These are phyloP conservation scores for Ganoderma resinaceum DNA, from an alignment of 1,284 basidiomycete species.

Conservation along the genomic window DNA sequence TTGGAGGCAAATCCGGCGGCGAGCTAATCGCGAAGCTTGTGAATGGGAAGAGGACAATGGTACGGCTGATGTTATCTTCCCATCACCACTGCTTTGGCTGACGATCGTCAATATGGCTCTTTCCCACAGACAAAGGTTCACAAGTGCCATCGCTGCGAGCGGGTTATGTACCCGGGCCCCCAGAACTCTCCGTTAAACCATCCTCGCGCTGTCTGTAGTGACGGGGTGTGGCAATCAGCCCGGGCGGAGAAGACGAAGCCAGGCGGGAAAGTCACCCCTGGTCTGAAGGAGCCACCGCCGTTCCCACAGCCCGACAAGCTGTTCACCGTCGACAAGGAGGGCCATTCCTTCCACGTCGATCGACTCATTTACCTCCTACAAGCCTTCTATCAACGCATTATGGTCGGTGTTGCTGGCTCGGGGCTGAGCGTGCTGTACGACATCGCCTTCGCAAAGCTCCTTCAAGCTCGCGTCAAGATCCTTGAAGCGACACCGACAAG, in stretches of 20 bases:
- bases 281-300: conserved; percentile 3
- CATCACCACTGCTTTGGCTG: no score
- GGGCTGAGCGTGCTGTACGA: neutral
- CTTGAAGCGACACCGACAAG: neutral
- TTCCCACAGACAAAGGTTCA: conserved; percentile 8
- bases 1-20: neutral
- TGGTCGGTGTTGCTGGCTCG: neutral
- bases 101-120: neutral
- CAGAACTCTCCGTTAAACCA: conserved; percentile 5
- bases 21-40: neutral
- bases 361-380: neutral
- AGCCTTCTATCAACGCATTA: neutral
- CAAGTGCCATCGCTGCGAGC: conserved; percentile 17
- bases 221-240: conserved; percentile 4
- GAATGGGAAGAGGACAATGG: neutral
- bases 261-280: neutral
- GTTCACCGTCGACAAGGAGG: neutral
- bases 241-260: neutral
- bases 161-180: conserved; percentile 14
- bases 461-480: neutral
- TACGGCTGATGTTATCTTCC: neutral
- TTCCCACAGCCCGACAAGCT: conserved; percentile 9
- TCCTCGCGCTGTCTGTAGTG: conserved; percentile 7
- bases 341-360: conserved; percentile 5
- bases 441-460: neutral